phyloP scores from a whole-genome alignment of 768 basidiomycete species.

The Agrocybe praecox region DNA sequence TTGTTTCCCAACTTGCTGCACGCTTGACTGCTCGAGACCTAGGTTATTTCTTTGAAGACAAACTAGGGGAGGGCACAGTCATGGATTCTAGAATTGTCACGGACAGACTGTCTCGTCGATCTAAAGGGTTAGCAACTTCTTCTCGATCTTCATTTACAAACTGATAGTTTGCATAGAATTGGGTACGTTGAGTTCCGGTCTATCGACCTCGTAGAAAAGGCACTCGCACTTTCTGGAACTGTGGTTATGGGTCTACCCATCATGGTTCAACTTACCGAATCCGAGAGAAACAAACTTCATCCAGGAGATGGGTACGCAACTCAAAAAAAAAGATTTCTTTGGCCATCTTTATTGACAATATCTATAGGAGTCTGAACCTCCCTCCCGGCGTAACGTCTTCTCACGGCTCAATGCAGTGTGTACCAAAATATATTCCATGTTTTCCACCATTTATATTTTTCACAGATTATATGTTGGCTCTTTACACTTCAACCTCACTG shows the following conservation, averaged over 20 bases:
- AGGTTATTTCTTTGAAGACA: conserved; percentile 98
- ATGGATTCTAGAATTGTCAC: conserved; percentile 97
- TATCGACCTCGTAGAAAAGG: conserved; percentile 90
- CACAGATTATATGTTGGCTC: conserved; percentile 95
- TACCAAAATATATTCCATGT: neutral
- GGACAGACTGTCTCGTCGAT: conserved; percentile 90
- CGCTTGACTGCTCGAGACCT: conserved; percentile 96
- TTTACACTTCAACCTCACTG: conserved; percentile 94
- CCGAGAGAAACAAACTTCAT: conserved; percentile 90
- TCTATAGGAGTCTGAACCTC: conserved; percentile 70
- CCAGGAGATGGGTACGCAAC: conserved; percentile 79
- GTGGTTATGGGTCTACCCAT: conserved; percentile 99
- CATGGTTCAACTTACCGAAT: conserved; percentile 95
- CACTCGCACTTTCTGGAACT: conserved; percentile 87
- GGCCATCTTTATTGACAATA: conserved; percentile 12
- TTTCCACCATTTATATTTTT: neutral
- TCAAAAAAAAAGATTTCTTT: neutral
- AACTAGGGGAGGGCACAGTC: conserved; percentile 90
- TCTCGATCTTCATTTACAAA: neutral
- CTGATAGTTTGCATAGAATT: conserved; percentile 57
- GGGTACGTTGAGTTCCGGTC: conserved; percentile 97
- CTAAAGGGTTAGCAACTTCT: conserved; percentile 80
- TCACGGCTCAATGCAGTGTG: conserved; percentile 81
- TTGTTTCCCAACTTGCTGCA: conserved; percentile 97
- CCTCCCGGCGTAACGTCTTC: conserved; percentile 84